phyloP scores from a whole-genome alignment of 768 basidiomycete species.

The Termitomyces sp. region DNA sequence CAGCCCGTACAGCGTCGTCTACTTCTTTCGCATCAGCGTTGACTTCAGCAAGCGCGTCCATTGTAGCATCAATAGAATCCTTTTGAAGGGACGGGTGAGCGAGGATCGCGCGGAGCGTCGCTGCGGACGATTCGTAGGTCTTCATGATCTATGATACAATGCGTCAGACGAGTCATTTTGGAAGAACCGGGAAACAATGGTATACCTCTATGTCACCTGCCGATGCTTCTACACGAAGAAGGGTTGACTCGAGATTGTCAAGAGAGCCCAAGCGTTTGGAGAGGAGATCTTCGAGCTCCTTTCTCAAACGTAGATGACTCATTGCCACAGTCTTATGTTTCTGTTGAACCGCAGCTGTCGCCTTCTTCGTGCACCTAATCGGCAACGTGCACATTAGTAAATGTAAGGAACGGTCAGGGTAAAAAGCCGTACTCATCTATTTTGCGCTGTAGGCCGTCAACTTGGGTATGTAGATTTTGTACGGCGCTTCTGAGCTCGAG shows the following conservation, averaged over 20 bases:
- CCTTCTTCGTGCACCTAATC: conserved; percentile 64
- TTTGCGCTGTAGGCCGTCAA: conserved; percentile 64
- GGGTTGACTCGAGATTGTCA: conserved; percentile 70
- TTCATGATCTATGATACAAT: conserved; percentile 62
- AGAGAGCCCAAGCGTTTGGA: conserved; percentile 73
- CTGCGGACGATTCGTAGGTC: conserved; percentile 79
- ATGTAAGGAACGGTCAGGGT: neutral
- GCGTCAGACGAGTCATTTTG: conserved; percentile 2
- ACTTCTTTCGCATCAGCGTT: conserved; percentile 82
- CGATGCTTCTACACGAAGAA: conserved; percentile 85
- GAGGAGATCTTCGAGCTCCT: conserved; percentile 76
- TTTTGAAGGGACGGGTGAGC: conserved; percentile 77
- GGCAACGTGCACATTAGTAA: neutral
- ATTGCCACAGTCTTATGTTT: conserved; percentile 76
- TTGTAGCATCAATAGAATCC: conserved; percentile 79
- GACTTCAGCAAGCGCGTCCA: conserved; percentile 84
- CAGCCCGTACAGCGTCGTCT: conserved; percentile 71
- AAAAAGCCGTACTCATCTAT: conserved; percentile 61
- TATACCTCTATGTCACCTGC: conserved; percentile 84
- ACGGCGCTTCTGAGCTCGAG: conserved; percentile 78
- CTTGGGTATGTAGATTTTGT: conserved; percentile 62
- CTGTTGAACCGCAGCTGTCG: conserved; percentile 60
- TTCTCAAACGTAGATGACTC: conserved; percentile 76
- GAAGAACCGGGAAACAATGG: neutral
- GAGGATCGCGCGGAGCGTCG: conserved; percentile 73